Evolutionary conservation across 148 eudicot species (phyloP).

Genomic region (Camellia japonica): DNA sequence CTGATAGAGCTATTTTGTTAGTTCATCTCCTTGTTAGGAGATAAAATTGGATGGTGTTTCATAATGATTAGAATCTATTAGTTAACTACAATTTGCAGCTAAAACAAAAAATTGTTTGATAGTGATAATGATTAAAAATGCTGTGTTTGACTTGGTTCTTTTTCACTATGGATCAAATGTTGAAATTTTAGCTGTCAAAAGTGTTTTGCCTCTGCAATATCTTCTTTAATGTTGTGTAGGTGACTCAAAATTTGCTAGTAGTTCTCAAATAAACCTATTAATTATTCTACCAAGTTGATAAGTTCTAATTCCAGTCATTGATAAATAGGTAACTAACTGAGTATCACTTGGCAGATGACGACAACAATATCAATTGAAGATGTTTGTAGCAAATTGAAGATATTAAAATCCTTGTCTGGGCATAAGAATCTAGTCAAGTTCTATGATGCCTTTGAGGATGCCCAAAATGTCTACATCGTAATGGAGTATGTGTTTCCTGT

Average conservation of each 20-base stretch:
- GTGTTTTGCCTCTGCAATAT: neutral
- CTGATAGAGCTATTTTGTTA: neutral
- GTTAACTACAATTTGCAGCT: neutral
- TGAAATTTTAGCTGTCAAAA: neutral
- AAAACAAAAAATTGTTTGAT: neutral
- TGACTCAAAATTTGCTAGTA: neutral
- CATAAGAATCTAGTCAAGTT: constrained; percentile 76
- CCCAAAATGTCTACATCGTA: constrained; percentile 71
- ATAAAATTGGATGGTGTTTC: neutral
- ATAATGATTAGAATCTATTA: neutral
- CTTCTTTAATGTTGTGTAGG: neutral
- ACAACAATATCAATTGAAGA: constrained; percentile 95
- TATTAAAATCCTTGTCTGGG: constrained; percentile 86
- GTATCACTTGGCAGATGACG: constrained; percentile 66
- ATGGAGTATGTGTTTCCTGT: constrained; percentile 75
- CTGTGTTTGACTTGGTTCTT: neutral
- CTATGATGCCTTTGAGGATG: constrained; percentile 90
- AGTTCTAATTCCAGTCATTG: neutral
- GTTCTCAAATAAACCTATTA: neutral
- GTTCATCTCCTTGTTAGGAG: neutral
- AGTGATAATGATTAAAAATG: neutral
- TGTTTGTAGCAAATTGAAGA: constrained; percentile 96
- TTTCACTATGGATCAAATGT: neutral
- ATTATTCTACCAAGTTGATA: neutral
- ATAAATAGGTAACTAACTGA: constrained; percentile 3